A percentile compares a stretch with the other conserved stretches of the same genome.
Conservation (phyloP, 768 basidiomycete genomes). For the Favolaschia claudopus region DNA sequence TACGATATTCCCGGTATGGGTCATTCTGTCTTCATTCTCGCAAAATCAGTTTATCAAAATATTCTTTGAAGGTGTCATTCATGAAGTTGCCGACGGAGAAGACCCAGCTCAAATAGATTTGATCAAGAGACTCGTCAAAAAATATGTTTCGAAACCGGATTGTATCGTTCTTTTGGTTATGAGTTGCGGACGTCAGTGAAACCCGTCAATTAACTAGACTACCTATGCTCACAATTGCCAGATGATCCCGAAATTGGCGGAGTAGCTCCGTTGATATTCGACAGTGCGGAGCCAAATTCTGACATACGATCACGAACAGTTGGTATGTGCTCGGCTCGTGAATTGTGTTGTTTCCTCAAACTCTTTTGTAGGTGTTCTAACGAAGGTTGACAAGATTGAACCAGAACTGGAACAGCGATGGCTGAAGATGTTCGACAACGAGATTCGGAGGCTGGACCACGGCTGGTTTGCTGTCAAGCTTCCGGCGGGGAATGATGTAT, state of each 20-base stretch:
- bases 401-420: not conserved
- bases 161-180: constrained; percentile 17
- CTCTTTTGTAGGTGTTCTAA: constrained; percentile 6
- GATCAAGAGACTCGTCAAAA: constrained; percentile 13
- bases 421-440: constrained; percentile 14
- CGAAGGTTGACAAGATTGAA: constrained; percentile 10
- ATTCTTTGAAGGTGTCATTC: constrained; percentile 4
- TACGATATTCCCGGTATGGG: constrained; percentile 15
- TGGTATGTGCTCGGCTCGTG: not conserved
- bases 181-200: constrained; percentile 13
- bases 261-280: constrained; percentile 11
- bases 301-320: constrained; percentile 6
- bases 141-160: not conserved
- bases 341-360: not conserved
- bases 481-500: constrained; percentile 1
- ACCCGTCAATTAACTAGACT: no score
- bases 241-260: constrained; percentile 12
- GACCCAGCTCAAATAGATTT: constrained; percentile 11
- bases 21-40: not conserved
- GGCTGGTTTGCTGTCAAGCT: constrained; percentile 21
- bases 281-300: constrained; percentile 5
- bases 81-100: constrained; percentile 8
- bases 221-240: not conserved
- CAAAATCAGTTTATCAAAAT: not conserved
- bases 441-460: constrained; percentile 6